A percentile compares a stretch with the other conserved stretches of the same genome.
phyloP scores from a whole-genome alignment of 2,329 filamentous ascomycete species.

The Pseudogymnoascus sp. region DNA sequence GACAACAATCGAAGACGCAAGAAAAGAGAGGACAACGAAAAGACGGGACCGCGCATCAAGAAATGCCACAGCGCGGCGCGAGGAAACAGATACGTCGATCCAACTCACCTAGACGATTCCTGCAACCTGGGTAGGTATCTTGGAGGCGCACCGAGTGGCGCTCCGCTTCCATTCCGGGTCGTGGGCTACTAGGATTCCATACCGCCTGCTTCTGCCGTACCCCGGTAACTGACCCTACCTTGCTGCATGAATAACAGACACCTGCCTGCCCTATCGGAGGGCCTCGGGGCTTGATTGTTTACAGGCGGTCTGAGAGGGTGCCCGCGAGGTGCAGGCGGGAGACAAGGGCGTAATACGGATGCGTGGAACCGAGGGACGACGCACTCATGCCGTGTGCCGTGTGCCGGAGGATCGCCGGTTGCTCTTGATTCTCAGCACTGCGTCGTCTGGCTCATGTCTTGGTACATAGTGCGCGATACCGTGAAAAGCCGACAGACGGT shows the following conservation, averaged over 20 bases:
- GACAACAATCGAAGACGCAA: neutral
- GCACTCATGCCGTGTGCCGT: constrained; percentile 1
- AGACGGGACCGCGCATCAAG: neutral
- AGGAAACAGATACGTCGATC: neutral
- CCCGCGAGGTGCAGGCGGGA: neutral
- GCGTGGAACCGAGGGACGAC: neutral
- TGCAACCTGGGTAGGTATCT: neutral
- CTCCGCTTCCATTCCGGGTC: neutral
- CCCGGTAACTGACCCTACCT: neutral
- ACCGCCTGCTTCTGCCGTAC: neutral
- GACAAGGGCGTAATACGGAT: neutral
- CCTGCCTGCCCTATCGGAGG: neutral
- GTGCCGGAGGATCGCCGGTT: neutral
- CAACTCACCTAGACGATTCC: neutral
- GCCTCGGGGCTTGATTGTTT: neutral
- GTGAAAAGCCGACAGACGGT: neutral
- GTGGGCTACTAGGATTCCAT: neutral
- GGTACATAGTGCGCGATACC: neutral
- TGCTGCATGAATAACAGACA: neutral
- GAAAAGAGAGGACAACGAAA: neutral
- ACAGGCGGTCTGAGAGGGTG: neutral
- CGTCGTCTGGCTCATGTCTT: neutral
- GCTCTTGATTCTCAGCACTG: neutral
- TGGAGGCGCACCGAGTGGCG: neutral
- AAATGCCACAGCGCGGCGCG: neutral